A percentile compares a stretch with the other conserved stretches of the same genome.
Evolutionary conservation across 306 rosid genomes (phyloP).

Genomic region (Phaseolus lunatus): DNA sequence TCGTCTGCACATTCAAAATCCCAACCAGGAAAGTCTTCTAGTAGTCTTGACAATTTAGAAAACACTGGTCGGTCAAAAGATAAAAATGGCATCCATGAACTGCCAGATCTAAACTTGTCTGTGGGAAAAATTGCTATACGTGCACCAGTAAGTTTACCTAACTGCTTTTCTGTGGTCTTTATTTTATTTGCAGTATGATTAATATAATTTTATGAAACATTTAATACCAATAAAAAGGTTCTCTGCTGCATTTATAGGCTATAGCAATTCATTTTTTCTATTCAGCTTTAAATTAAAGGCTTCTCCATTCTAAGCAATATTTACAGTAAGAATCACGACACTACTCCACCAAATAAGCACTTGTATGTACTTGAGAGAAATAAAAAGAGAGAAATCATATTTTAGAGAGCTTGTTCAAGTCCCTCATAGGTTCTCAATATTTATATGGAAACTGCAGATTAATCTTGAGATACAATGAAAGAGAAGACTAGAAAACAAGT

Average conservation of each 20-base stretch:
- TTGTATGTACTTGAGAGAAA: neutral
- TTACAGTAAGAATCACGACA: neutral
- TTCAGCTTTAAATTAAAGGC: conserved; percentile 22
- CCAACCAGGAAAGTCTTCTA: conserved; percentile 63
- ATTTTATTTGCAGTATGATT: conserved; percentile 5
- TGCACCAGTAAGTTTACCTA: conserved; percentile 62
- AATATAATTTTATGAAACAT: conserved; percentile 25
- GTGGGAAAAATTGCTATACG: conserved; percentile 62
- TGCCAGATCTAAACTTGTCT: conserved; percentile 67
- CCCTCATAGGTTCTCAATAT: too few relatives aligned
- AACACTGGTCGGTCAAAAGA: conserved; percentile 57
- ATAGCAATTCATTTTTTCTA: conserved; percentile 13
- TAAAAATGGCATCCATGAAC: conserved; percentile 64
- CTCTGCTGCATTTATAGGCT: conserved; percentile 2
- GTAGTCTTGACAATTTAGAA: conserved; percentile 58
- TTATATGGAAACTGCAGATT: too few relatives aligned
- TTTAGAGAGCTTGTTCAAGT: too few relatives aligned
- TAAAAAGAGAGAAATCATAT: too few relatives aligned
- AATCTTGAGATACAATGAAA: too few relatives aligned
- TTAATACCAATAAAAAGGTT: neutral
- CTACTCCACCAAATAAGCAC: conserved; percentile 14
- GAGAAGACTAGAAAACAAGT: too few relatives aligned
- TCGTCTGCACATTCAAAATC: conserved; percentile 60
- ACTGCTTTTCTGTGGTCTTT: conserved; percentile 24
- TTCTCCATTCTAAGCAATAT: conserved; percentile 27